Evolutionary conservation across 306 rosid genomes (phyloP), one percentile per base, ranked within the genome.

Genomic region (Cucumis sativus): DNA sequence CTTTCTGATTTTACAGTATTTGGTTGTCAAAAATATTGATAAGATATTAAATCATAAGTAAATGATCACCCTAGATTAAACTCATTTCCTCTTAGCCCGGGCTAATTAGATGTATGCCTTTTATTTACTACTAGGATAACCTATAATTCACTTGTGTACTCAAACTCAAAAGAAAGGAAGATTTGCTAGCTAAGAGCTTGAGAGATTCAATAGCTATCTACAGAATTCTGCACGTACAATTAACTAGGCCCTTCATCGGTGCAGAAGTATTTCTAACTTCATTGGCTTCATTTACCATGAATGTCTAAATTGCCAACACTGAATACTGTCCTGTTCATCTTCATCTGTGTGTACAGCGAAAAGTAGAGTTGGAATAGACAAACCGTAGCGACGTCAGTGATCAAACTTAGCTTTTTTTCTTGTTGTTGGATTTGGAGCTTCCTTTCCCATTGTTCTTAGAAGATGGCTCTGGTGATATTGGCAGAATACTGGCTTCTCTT

Each of bases 381-480:
- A 11, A 54, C 64, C 30, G n/a, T 21, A 16, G 35, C 68, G 7
- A 45, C 18, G 39, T 73, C 62, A 6, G 10, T n/a, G 16, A 30
- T 41, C 58, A 45, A 76, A 25, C 20, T 45, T 59, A 73, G 77
- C 76, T 65, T 66, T 51, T 76, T 67, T 74, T 66, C 79, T 41
- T 79, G 79, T 35, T 78, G 61, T 58, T 73, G 55, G 83, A 21
- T n/a, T 82, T 64, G 76, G 25, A 79, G 65, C 58, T 74, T 43
- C n/a, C 65, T 69, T 80, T 75, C 35, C 81, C 68, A 76, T 76
- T 77, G 67, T 55, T 65, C 55, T 79, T 68, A 30, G 86, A 78
- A 13, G 88, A 74, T 47, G 89, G 47, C 77, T 77, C 88, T 23
- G 41, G 73, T 35, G 84, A 59, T 64, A 28, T 60, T 51, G 87